Conservation (phyloP, 345 rosid genomes). For the Linum lewisii region DNA sequence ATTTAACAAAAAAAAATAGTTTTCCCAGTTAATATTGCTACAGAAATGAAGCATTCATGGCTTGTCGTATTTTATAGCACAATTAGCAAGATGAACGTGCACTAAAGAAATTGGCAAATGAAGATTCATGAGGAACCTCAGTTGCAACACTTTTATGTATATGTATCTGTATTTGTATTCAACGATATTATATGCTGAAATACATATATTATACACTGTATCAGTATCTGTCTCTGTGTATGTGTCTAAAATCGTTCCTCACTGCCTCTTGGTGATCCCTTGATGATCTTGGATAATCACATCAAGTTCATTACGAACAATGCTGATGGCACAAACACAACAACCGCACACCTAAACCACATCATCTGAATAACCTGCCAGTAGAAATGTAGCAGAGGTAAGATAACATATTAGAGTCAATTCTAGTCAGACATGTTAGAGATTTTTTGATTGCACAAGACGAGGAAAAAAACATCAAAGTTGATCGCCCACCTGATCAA, state of each 20-base stretch:
- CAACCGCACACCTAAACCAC: constrained; percentile 43
- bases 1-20: no score
- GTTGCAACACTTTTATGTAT: no score
- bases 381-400: not conserved
- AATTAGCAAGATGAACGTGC: no score
- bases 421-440: not conserved
- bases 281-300: constrained; percentile 76
- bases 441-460: not conserved
- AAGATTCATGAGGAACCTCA: no score
- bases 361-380: constrained; percentile 58
- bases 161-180: no score
- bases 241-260: constrained; percentile 5
- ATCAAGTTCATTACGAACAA: constrained; percentile 66
- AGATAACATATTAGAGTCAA: not conserved
- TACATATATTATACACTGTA: no score
- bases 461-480: not conserved
- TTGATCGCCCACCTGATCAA: constrained; percentile 47
- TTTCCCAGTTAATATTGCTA: no score
- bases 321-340: constrained; percentile 43
- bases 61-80: no score
- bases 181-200: no score
- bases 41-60: no score
- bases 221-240: not conserved
- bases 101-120: no score
- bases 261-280: constrained; percentile 59